These are phyloP conservation scores for Quercus phellos DNA, from an alignment of 331 rosid species.

Conservation along the genomic window DNA sequence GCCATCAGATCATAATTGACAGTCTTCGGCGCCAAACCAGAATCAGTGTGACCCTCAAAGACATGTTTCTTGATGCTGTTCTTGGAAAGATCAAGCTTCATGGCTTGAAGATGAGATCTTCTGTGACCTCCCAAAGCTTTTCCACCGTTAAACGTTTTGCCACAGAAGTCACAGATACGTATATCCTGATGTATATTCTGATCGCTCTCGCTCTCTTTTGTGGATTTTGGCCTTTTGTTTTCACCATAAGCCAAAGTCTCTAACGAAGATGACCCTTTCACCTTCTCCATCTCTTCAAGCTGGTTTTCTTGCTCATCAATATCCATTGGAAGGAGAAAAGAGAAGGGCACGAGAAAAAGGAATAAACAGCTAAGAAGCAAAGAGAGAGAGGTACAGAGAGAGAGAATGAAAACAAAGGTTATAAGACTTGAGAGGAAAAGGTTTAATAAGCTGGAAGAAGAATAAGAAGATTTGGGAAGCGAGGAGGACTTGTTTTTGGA, in stretches of 20 bases:
- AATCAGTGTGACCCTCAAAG: not conserved
- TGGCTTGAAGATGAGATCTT: conserved; percentile 32
- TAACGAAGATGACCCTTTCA: not conserved
- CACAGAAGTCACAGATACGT: conserved; percentile 32
- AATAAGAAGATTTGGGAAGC: not conserved
- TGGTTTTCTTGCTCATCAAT: not conserved
- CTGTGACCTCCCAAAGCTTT: conserved; percentile 60
- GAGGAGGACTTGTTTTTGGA: not conserved
- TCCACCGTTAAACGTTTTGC: conserved; percentile 22
- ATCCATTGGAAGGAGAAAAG: not conserved
- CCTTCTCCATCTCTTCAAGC: not conserved
- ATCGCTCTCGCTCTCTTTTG: not conserved
- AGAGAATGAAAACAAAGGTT: not conserved
- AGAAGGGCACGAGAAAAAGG: not conserved
- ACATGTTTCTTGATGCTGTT: not conserved
- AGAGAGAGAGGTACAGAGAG: not conserved
- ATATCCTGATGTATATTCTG: not conserved
- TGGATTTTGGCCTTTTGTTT: not conserved
- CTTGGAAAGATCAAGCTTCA: not conserved
- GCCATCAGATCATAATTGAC: not conserved
- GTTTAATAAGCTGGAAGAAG: not conserved
- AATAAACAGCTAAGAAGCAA: not conserved
- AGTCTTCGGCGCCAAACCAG: not conserved
- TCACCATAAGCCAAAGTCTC: not conserved
- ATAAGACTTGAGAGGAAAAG: not conserved